Evolutionary conservation across 805 yeast genomes (phyloP).

Genomic region (Kuraishia borneana): DNA sequence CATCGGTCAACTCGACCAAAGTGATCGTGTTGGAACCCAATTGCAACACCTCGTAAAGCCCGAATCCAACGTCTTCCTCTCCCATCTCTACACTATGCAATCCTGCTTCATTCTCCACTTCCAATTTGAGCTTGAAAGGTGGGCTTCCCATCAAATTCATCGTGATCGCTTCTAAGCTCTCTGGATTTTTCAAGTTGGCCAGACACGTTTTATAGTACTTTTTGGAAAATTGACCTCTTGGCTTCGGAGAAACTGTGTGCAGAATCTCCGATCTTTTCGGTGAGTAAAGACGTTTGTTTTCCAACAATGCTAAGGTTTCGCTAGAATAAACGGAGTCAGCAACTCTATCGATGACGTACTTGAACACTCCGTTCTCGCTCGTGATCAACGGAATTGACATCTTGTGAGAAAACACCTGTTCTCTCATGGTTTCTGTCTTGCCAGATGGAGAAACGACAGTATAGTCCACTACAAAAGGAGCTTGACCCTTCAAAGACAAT

Average conservation of each 20-base stretch:
- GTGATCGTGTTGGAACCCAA: constrained; percentile 64
- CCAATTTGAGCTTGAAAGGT: constrained; percentile 51
- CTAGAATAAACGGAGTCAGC: constrained; percentile 54
- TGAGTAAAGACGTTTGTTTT: constrained; percentile 10
- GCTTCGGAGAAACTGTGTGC: constrained; percentile 52
- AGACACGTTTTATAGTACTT: constrained; percentile 15
- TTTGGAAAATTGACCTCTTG: constrained; percentile 29
- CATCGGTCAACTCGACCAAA: constrained; percentile 49
- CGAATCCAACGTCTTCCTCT: constrained; percentile 31
- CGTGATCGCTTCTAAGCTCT: constrained; percentile 37
- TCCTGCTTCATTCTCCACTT: constrained; percentile 47
- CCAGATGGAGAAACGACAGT: constrained; percentile 52
- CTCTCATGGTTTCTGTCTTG: constrained; percentile 19
- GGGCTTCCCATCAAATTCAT: constrained; percentile 44
- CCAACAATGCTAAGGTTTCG: constrained; percentile 20
- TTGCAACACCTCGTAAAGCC: constrained; percentile 38
- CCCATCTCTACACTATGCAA: constrained; percentile 38
- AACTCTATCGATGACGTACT: constrained; percentile 47
- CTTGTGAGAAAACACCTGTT: constrained; percentile 35
- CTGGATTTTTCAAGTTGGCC: constrained; percentile 11
- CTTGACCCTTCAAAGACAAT: constrained; percentile 42
- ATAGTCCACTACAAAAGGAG: constrained; percentile 61
- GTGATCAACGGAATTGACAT: constrained; percentile 28
- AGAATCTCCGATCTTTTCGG: constrained; percentile 22
- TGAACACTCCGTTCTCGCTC: constrained; percentile 43